These are phyloP conservation scores for Tulasnella sp. DNA, from an alignment of 768 basidiomycete species.

Conservation along the genomic window DNA sequence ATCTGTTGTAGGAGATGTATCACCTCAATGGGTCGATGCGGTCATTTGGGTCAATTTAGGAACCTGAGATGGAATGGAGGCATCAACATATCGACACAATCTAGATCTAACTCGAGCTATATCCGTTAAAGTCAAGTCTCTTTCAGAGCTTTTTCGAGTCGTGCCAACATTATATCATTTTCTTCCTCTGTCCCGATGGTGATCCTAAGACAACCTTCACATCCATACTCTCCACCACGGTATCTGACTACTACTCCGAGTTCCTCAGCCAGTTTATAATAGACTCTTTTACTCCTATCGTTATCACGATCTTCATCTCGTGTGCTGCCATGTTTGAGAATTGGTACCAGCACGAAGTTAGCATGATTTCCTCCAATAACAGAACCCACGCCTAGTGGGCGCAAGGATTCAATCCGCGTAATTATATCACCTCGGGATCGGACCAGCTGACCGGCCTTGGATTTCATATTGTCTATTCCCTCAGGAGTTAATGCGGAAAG, in stretches of 20 bases:
- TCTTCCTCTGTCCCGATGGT: conserved; percentile 81
- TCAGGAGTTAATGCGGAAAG: conserved; percentile 57
- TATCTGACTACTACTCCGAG: conserved; percentile 82
- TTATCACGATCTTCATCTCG: conserved; percentile 21
- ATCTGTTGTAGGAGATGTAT: too few relatives aligned
- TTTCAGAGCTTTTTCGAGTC: conserved; percentile 32
- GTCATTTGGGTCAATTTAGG: too few relatives aligned
- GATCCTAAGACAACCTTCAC: conserved; percentile 73
- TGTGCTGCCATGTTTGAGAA: conserved; percentile 41
- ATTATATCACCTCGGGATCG: conserved; percentile 46
- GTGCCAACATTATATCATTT: conserved; percentile 45
- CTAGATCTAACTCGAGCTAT: too few relatives aligned
- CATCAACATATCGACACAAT: too few relatives aligned
- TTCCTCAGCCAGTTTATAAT: conserved; percentile 72
- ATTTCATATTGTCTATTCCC: conserved; percentile 50
- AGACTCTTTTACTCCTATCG: conserved; percentile 37
- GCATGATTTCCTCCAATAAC: conserved; percentile 74
- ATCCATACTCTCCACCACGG: conserved; percentile 76
- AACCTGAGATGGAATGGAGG: too few relatives aligned
- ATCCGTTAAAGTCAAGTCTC: background rate
- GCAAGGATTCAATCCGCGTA: conserved; percentile 29
- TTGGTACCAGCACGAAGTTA: conserved; percentile 78
- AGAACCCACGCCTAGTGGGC: conserved; percentile 43
- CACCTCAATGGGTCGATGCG: too few relatives aligned
- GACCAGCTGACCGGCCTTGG: conserved; percentile 47